phyloP scores from a whole-genome alignment of 495 filamentous ascomycete genomes.

The Xylaria palmicola region DNA sequence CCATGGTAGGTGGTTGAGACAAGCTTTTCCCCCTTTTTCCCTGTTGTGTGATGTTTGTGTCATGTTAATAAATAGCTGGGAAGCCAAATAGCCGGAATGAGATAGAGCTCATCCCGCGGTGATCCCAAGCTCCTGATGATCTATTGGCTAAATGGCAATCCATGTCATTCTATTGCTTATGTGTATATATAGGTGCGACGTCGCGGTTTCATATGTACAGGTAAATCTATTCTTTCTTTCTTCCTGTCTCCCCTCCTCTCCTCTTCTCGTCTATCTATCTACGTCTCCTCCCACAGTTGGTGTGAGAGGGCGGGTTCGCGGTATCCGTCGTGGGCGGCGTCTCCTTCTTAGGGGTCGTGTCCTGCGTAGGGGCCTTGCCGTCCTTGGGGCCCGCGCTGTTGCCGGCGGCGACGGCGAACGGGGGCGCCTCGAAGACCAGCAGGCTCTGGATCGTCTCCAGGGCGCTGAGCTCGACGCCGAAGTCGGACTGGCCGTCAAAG shows the following conservation, averaged over 20 bases:
- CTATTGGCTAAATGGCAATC: neutral
- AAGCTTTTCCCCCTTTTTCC: neutral
- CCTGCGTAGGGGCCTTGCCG: too few species aligned
- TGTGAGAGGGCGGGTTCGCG: neutral
- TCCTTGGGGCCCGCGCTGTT: neutral
- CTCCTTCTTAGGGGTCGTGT: neutral
- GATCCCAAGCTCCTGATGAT: neutral
- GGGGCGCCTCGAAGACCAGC: constrained; percentile 32
- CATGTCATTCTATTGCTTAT: neutral
- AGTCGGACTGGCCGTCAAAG: constrained; percentile 59
- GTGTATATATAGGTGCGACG: constrained; percentile 6
- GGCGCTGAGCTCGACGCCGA: constrained; percentile 62
- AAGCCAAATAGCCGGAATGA: neutral
- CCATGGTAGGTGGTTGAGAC: neutral
- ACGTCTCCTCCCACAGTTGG: neutral
- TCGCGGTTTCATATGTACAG: constrained; percentile 10
- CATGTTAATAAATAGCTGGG: neutral
- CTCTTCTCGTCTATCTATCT: neutral
- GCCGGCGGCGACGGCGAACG: constrained; percentile 12
- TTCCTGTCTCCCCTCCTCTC: neutral
- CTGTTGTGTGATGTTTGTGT: neutral
- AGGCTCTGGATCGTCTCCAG: constrained; percentile 58
- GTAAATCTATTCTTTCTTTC: neutral
- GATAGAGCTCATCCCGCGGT: too few species aligned
- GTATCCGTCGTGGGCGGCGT: neutral